These are phyloP conservation scores for Penicillium frequentans DNA, from an alignment of 2,329 filamentous ascomycete genomes.

Conservation along the genomic window DNA sequence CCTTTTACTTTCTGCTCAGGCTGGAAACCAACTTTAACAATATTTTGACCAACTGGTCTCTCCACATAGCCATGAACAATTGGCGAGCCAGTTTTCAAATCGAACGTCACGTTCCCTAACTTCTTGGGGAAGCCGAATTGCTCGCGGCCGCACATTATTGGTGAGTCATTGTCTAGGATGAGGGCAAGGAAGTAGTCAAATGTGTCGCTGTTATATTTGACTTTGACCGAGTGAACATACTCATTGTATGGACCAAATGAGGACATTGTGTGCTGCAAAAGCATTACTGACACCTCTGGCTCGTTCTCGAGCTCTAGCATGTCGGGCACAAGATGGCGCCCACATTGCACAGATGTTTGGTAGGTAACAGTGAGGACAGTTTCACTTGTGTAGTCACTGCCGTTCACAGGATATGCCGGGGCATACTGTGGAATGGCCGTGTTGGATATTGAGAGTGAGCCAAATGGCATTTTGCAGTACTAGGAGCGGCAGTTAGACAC, in stretches of 20 bases:
- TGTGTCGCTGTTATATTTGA: background rate
- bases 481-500: background rate
- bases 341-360: background rate
- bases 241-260: slow-evolving; percentile 1
- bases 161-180: background rate
- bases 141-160: background rate
- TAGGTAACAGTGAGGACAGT: background rate
- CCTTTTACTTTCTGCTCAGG: background rate
- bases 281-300: background rate
- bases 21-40: background rate
- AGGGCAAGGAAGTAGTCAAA: background rate
- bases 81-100: background rate
- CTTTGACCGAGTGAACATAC: background rate
- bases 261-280: background rate
- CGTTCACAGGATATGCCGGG: background rate
- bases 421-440: background rate
- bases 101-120: background rate
- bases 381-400: background rate
- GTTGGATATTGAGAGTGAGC: background rate
- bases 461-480: background rate
- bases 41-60: background rate
- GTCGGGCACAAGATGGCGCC: background rate
- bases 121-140: slow-evolving; percentile 1
- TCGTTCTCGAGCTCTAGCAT: background rate
- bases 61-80: background rate